Evolutionary conservation across 345 rosid genomes (phyloP), one percentile per base, ranked within the genome.

Genomic region (Eucalyptus erythrocorys): DNA sequence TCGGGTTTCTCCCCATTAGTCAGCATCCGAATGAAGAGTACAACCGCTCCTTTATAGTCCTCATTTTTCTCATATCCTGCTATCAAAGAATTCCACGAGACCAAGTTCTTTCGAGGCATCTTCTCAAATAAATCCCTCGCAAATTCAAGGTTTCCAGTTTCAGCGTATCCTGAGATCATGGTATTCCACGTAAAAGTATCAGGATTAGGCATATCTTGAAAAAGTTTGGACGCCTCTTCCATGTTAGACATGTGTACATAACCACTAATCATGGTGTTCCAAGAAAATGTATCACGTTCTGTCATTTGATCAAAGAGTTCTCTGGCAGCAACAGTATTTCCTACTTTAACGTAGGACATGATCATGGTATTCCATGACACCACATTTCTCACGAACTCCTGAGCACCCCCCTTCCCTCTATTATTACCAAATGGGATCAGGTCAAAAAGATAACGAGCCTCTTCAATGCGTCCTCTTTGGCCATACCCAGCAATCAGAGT

Each of bases 361-460:
- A 95, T 93, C 97, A 96, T 96, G 3, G 96, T 92, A 88, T 96
- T 96, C 97, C 98, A 96, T 1, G 98, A 94, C n/a, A 96, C 96
- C 21, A 91, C 34, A 89, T 94, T 93, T 88, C 94, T 95, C 87
- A 84, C 89, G 24, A 95, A 90, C 40, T 86, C 90, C 66, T 32
- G 87, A 76, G 82, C 87, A 27, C 87, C 48, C 34, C 66, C 91
- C 12, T 87, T 88, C 85, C 89, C 90, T 37, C 30, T 15, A 45
- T 87, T 87, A 71, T 47, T 32, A n/a, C 3, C 8, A 49, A 30
- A 49, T 64, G 96, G 96, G 50, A 95, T 92, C 89, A 86, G 91
- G 92, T 94, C 96, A 88, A 95, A 95, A 90, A 93, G 86, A 57
- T 85, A 66, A 42, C 95, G 92, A 90, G 98, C 97, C 89, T 93